Conservation (phyloP, 1,284 basidiomycete species). For the Ganoderma boninense region DNA sequence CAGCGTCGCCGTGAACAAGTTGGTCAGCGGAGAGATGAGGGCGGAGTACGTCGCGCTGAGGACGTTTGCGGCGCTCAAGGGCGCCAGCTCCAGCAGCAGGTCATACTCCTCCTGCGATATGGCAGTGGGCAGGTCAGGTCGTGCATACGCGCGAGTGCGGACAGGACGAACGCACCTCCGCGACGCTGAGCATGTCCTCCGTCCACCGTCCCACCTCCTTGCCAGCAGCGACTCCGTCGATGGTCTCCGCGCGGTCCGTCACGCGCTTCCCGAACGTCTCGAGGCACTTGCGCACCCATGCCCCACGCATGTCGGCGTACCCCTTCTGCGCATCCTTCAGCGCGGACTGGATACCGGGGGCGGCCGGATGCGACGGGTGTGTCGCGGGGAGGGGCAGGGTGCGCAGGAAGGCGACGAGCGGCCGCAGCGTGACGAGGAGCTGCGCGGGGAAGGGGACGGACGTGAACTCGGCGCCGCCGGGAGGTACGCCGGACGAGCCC, state of each 20-base stretch:
- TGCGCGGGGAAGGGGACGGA: conserved; percentile 62
- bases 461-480: conserved; percentile 65
- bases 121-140: background rate
- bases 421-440: conserved; percentile 61
- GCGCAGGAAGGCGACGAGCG: conserved; percentile 73
- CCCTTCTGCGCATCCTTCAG: conserved; percentile 80
- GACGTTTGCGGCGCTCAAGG: conserved; percentile 56
- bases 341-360: conserved; percentile 65
- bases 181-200: conserved; percentile 63
- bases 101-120: conserved; percentile 64
- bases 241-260: conserved; percentile 69
- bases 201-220: conserved; percentile 76
- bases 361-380: conserved; percentile 81
- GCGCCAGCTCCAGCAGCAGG: conserved; percentile 67
- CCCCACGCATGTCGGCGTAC: conserved; percentile 84
- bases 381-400: conserved; percentile 77
- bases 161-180: conserved; percentile 58
- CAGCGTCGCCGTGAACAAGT: conserved; percentile 68
- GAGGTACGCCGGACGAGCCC: conserved; percentile 74
- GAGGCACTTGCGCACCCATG: conserved; percentile 75
- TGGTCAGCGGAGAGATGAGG: conserved; percentile 69
- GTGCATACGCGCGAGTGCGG: conserved; percentile 5
- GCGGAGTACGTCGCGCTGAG: conserved; percentile 64
- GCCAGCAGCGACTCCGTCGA: conserved; percentile 69
- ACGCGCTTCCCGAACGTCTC: conserved; percentile 74